Conservation (phyloP, 2,329 filamentous ascomycete species). For the Dactylonectria macrodidyma region DNA sequence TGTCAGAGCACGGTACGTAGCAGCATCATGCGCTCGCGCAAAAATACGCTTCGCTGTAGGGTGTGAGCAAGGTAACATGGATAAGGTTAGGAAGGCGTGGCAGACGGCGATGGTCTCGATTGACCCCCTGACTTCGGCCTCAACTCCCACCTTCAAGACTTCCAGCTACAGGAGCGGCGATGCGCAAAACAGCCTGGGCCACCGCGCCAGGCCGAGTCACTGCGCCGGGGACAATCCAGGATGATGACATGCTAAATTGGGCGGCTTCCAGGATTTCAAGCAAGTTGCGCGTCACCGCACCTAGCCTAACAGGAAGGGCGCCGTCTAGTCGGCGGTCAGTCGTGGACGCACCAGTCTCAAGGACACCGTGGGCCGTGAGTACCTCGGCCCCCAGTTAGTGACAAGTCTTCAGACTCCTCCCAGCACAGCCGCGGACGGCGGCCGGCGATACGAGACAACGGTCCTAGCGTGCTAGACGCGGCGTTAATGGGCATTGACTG, state of each 20-base stretch:
- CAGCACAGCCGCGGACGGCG: conserved; percentile 50
- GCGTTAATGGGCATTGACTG: conserved; percentile 47
- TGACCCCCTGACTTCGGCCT: conserved; percentile 15
- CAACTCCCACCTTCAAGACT: conserved; percentile 1
- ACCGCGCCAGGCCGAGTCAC: conserved; percentile 39
- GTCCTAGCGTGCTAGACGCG: conserved; percentile 52
- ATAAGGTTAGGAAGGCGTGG: conserved; percentile 24
- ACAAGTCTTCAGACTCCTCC: conserved; percentile 25
- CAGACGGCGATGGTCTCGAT: conserved; percentile 17
- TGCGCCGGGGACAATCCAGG: conserved; percentile 35
- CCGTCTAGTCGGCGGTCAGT: conserved; percentile 33
- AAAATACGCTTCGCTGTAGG: conserved; percentile 15
- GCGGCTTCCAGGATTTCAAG: conserved; percentile 23
- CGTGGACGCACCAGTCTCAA: conserved; percentile 33
- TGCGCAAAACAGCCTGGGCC: conserved; percentile 33
- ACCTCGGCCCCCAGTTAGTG: conserved; percentile 26
- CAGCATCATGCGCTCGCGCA: conserved; percentile 8
- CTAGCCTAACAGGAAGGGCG: conserved; percentile 27
- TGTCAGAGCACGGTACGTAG: neutral
- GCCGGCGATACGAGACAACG: conserved; percentile 48
- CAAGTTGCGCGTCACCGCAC: conserved; percentile 30
- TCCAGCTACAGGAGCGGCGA: conserved; percentile 19
- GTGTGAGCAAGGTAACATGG: conserved; percentile 18
- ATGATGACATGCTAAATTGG: conserved; percentile 22
- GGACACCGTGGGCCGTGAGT: conserved; percentile 28